phyloP scores from a whole-genome alignment of 495 filamentous ascomycete genomes.

The Lepidopterella palustris region DNA sequence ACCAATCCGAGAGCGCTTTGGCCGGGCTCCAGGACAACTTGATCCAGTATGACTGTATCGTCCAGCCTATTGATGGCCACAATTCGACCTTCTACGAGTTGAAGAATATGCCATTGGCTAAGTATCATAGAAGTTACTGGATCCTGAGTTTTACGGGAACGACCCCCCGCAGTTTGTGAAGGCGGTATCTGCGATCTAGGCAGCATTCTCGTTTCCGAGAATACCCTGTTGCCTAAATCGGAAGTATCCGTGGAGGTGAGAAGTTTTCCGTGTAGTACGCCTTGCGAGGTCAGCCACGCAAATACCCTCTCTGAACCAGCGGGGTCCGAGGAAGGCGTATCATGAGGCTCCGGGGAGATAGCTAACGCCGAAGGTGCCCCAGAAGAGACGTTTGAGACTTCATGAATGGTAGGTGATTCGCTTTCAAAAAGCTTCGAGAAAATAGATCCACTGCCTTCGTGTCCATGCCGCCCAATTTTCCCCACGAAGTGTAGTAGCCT shows the following conservation, averaged over 20 bases:
- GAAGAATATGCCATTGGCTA: constrained; percentile 89
- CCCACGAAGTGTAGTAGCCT: constrained; percentile 74
- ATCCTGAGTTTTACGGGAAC: constrained; percentile 58
- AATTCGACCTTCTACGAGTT: constrained; percentile 71
- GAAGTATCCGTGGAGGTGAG: constrained; percentile 38
- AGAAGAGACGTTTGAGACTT: constrained; percentile 51
- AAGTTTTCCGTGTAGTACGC: constrained; percentile 80
- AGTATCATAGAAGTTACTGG: constrained; percentile 73
- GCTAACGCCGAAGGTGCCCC: constrained; percentile 57
- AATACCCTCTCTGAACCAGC: constrained; percentile 60
- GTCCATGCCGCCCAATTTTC: constrained; percentile 60
- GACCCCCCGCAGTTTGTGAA: constrained; percentile 55
- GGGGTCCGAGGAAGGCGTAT: constrained; percentile 42
- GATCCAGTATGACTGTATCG: constrained; percentile 75
- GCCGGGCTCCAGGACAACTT: constrained; percentile 72
- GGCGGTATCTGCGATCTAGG: constrained; percentile 62
- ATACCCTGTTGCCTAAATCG: constrained; percentile 58
- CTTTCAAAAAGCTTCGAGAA: constrained; percentile 83
- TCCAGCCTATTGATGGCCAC: constrained; percentile 81
- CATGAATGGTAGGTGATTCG: constrained; percentile 68
- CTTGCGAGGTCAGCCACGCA: constrained; percentile 84
- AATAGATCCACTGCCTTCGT: constrained; percentile 74
- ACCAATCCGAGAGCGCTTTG: constrained; percentile 73
- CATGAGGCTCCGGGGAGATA: constrained; percentile 66
- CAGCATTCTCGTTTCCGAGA: constrained; percentile 67